A percentile compares a stretch with the other conserved stretches of the same genome.
These are phyloP conservation scores for Neonectria neomacrospora DNA, from an alignment of 2,329 filamentous ascomycete species.

Conservation along the genomic window DNA sequence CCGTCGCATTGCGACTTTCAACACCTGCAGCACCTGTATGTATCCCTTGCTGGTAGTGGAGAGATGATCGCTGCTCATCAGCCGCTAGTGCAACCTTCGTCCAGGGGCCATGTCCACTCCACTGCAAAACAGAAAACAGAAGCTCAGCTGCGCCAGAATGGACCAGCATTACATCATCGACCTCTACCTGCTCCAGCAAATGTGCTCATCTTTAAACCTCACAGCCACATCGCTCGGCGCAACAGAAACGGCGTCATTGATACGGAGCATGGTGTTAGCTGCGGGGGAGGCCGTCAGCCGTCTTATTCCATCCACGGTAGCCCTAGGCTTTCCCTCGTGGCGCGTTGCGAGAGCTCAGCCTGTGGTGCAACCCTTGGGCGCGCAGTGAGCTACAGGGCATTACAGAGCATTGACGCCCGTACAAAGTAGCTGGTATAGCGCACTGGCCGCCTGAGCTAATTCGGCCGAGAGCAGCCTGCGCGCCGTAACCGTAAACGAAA, in stretches of 20 bases:
- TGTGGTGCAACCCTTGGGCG: neutral
- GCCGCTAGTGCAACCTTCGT: constrained; percentile 28
- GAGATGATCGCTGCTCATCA: constrained; percentile 26
- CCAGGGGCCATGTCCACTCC: constrained; percentile 7
- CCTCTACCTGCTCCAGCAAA: neutral
- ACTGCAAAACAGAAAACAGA: constrained; percentile 21
- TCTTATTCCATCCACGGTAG: neutral
- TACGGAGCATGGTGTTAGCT: neutral
- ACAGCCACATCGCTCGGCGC: neutral
- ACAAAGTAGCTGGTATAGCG: neutral
- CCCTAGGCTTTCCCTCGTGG: neutral
- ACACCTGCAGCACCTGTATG: neutral
- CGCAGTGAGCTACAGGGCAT: neutral
- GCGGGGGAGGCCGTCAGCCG: neutral
- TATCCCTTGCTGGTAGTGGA: constrained; percentile 3
- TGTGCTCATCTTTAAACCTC: neutral
- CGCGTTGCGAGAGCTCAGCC: neutral
- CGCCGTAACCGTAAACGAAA: constrained; percentile 2
- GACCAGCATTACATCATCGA: constrained; percentile 44
- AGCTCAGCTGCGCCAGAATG: constrained; percentile 17
- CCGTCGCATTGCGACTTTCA: too few relatives aligned
- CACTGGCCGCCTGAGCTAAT: neutral
- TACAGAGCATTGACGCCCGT: neutral
- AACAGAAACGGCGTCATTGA: constrained; percentile 3
- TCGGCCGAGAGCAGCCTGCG: neutral